A percentile compares a stretch with the other conserved stretches of the same genome.
These are phyloP conservation scores for Simplicillium sp. DNA, from an alignment of 2,329 filamentous ascomycete species.

Conservation along the genomic window DNA sequence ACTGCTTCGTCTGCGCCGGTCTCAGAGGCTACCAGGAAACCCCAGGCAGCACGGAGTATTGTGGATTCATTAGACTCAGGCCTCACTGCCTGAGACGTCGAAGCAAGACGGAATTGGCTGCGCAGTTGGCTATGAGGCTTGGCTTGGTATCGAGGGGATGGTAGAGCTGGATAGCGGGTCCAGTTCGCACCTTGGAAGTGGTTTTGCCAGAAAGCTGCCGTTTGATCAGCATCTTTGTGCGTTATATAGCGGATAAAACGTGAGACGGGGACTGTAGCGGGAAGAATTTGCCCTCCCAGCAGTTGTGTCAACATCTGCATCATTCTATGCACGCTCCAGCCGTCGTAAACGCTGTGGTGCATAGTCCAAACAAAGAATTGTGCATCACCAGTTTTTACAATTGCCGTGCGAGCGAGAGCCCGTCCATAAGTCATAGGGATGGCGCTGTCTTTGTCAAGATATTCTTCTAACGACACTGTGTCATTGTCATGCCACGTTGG, in stretches of 20 bases:
- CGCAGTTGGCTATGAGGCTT: neutral
- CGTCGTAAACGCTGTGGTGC: slow-evolving; percentile 12
- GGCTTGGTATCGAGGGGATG: slow-evolving; percentile 5
- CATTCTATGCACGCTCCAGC: slow-evolving; percentile 3
- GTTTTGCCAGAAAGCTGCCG: slow-evolving; percentile 2
- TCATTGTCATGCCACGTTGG: slow-evolving; percentile 3
- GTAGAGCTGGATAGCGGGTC: neutral
- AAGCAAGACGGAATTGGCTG: neutral
- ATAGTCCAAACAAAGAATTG: slow-evolving; percentile 7
- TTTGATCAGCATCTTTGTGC: slow-evolving; percentile 13
- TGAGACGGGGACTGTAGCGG: slow-evolving; percentile 19
- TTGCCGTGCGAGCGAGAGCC: slow-evolving; percentile 1
- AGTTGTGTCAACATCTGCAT: neutral
- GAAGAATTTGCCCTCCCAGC: neutral
- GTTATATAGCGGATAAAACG: slow-evolving; percentile 31
- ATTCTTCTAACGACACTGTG: neutral
- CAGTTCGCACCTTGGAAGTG: neutral
- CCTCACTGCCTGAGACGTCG: neutral
- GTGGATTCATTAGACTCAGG: slow-evolving; percentile 4
- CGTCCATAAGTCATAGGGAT: slow-evolving; percentile 2
- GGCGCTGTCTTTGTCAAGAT: slow-evolving; percentile 3
- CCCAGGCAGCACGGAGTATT: slow-evolving; percentile 13
- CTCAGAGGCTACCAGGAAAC: slow-evolving; percentile 24
- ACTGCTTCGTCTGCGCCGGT: slow-evolving; percentile 20
- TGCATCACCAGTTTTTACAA: neutral